Evolutionary conservation across 2,329 filamentous ascomycete genomes (phyloP), one percentile per base, ranked within the genome.

Genomic region (Periglandula ipomoeae): DNA sequence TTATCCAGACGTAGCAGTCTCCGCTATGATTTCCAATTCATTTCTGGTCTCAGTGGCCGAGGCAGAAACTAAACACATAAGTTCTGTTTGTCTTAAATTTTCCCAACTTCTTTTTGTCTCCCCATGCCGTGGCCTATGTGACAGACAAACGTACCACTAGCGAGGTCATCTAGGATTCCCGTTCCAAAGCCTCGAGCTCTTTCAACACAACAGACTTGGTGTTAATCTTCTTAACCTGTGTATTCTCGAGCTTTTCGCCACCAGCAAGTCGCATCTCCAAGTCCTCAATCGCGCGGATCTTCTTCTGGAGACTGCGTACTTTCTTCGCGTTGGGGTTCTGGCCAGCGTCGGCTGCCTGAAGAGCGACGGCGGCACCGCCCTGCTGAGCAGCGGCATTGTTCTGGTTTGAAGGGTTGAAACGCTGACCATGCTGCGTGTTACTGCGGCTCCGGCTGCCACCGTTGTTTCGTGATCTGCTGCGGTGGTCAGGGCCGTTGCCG

Each of bases 181-280:
- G 59, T 54, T 64, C 64, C 47, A 90, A 64, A 7, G 66, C 71
- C 42, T 85, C 79, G 51, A 98, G 72, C 70, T 98, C 93, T 69
- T 85, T 88, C 53, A 90, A 75, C 50, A 98, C 91, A 15, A 78
- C 70, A 44, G 82, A 74, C 72, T 97, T 95, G 20, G 89, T 97
- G 49, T 81, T 79, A 59, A 98, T 98, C 79, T 98, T 98, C 77
- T 95, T 94, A 69, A 98, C 82, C 72, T 98, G 93, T 27, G 93
- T 98, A 62, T 96, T 91, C 71, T 98, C 93, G 52, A 98, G 73
- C 76, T 96, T 97, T 76, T 98, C 93, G 5, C 91, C 91, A 30
- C 85, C 84, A 3, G 91, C 93, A 56, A 90, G 82, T 49, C 93
- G 82, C 90, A 97, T 96, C 75, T 97, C 95, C 53, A 98, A 73